Percentiles rank a stretch among this genome's conserved stretches.
phyloP scores from a whole-genome alignment of 371 early-diverging fungal species.

The Thermomucor indicae-seudaticae region DNA sequence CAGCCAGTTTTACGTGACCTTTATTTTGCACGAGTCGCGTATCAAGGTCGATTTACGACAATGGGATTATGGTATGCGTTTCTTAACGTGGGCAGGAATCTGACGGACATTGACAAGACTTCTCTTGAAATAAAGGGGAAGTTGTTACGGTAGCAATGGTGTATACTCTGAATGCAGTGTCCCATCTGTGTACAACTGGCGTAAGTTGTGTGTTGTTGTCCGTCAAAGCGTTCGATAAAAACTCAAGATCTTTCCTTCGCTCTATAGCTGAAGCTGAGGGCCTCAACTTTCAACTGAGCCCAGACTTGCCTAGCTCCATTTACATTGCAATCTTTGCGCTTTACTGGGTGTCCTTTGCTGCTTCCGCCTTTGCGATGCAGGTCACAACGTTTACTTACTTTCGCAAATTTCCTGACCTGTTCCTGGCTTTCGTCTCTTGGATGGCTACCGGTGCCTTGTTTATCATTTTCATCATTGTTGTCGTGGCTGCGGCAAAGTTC shows the following conservation, averaged over 20 bases:
- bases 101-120: background rate
- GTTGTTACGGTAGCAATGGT: slow-evolving; percentile 4
- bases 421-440: slow-evolving; percentile 13
- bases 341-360: slow-evolving; percentile 38
- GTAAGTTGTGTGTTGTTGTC: slow-evolving; percentile 4
- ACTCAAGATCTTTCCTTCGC: background rate
- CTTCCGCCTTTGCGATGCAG: slow-evolving; percentile 30
- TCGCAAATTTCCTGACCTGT: slow-evolving; percentile 25
- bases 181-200: slow-evolving; percentile 23
- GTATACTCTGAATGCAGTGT: slow-evolving; percentile 13
- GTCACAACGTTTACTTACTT: slow-evolving; percentile 32
- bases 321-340: slow-evolving; percentile 36
- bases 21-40: slow-evolving; percentile 13
- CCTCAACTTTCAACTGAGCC: slow-evolving; percentile 1
- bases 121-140: slow-evolving; percentile 13
- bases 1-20: slow-evolving; percentile 14
- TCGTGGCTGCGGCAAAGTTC: slow-evolving; percentile 7
- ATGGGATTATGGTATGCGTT: slow-evolving; percentile 21
- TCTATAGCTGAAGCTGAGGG: slow-evolving; percentile 12
- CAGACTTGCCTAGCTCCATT: slow-evolving; percentile 12
- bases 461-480: slow-evolving; percentile 11
- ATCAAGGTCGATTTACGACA: slow-evolving; percentile 2
- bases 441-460: slow-evolving; percentile 14
- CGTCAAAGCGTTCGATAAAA: background rate
- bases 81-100: background rate